Base-by-base conservation (phyloP, 139 green algal species). In the Pleodorina starrii region DNA sequence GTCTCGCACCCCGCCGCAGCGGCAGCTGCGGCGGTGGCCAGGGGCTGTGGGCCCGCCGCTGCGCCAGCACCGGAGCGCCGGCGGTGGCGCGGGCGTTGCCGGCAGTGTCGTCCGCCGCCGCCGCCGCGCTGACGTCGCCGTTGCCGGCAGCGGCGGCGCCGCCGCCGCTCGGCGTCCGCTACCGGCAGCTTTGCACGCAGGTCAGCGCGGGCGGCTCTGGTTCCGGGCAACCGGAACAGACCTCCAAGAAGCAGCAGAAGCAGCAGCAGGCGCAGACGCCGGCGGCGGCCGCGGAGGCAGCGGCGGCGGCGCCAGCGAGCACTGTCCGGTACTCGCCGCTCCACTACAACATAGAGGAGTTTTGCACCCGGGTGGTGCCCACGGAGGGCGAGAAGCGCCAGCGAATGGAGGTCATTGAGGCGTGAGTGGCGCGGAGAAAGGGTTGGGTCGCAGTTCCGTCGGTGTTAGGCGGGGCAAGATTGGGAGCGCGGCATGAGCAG, bases 341-440 rank as follows among this genome's bases (percentile, higher is more conserved):
- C 54, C 91, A 94, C 82, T 74, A 90, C 59, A 91, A 94, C 74
- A 90, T 94, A 5, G 89, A 92, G 73, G 91, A 91, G 44, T 94
- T 94, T 54, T 89, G 79, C 51, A 9, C 60, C 12, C 32, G 38
- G 32, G 71, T 93, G 38, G 83, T 89, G 44, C 87, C 77, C 3
- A 91, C 87, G 38, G 90, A 90, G 77, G 87, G 89, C 9, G 90
- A 93, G 87, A 68, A 71, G 42, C 60, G 79, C 44, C 38, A 63
- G 21, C 89, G 86, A 46, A 63, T 81, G 50, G 79, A 91, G 43
- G 77, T 91, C 44, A 57, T 93, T 27, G 90, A 91, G 16, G 66
- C 32, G 90, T 93, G 77, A 88, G 86, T 85, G 36, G 17, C 2
- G 35, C 25, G n/a, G n/a, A n/a, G n/a, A n/a, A n/a, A n/a, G n/a